These are phyloP conservation scores for Corylus heterophylla DNA, from an alignment of 306 rosid species.

Conservation along the genomic window DNA sequence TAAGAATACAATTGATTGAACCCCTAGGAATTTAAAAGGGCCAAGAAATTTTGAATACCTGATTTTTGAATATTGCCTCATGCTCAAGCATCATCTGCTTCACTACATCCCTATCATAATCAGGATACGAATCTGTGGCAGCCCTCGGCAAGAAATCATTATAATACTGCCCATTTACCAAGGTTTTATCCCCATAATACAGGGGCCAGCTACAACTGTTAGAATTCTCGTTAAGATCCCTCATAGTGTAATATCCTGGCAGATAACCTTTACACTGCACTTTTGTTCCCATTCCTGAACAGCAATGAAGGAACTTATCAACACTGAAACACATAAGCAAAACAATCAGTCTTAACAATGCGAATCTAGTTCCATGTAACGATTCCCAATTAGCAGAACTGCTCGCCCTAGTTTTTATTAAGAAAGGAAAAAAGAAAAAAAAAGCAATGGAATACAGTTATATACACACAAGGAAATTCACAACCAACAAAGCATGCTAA, in stretches of 20 bases:
- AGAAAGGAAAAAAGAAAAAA: not conserved
- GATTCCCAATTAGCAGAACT: not conserved
- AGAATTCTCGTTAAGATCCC: constrained; percentile 96
- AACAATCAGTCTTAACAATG: not conserved
- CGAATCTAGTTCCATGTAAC: not conserved
- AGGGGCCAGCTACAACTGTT: constrained; percentile 87
- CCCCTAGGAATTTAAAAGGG: constrained; percentile 8
- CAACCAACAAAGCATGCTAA: not conserved
- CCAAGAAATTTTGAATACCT: constrained; percentile 48
- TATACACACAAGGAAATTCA: not conserved
- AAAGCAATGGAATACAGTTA: not conserved
- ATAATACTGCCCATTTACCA: constrained; percentile 60
- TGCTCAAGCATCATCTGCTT: constrained; percentile 90
- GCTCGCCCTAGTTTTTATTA: not conserved
- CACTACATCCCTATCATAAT: constrained; percentile 66
- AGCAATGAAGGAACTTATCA: constrained; percentile 23
- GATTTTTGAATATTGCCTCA: constrained; percentile 76
- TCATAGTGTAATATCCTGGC: constrained; percentile 81
- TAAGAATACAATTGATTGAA: constrained; percentile 16
- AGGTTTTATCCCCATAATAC: constrained; percentile 64
- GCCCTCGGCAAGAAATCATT: constrained; percentile 56
- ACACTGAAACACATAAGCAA: constrained; percentile 16
- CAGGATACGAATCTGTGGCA: constrained; percentile 49
- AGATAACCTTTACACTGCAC: constrained; percentile 66
- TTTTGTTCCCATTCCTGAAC: constrained; percentile 97